These are phyloP conservation scores for Phytophthora hybrid DNA, from an alignment of 352 stramenopile genomes.

Conservation along the genomic window DNA sequence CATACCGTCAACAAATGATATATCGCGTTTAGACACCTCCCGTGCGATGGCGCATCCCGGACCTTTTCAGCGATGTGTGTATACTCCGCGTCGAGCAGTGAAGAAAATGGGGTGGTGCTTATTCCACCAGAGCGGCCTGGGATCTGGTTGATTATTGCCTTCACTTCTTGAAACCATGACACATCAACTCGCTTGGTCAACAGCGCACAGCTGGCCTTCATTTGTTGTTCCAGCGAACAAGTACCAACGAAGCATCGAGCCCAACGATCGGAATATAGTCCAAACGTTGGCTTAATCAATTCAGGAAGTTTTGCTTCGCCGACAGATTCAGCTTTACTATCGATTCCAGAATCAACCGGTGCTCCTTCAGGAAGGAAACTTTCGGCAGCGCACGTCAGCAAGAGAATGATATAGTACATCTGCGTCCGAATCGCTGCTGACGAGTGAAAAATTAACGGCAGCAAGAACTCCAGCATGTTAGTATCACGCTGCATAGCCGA, in stretches of 20 bases:
- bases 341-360: background rate
- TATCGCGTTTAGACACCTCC: constrained; percentile 67
- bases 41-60: constrained; percentile 57
- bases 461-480: constrained; percentile 31
- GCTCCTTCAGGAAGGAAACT: constrained; percentile 37
- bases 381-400: constrained; percentile 64
- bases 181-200: constrained; percentile 24
- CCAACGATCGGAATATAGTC: constrained; percentile 52
- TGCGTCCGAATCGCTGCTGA: constrained; percentile 50
- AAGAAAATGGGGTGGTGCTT: constrained; percentile 2
- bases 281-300: constrained; percentile 51
- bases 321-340: background rate
- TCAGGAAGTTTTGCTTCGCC: constrained; percentile 33
- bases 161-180: constrained; percentile 36
- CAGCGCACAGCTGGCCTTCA: constrained; percentile 17
- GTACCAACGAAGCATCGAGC: constrained; percentile 40
- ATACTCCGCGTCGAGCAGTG: constrained; percentile 32
- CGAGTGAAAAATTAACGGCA: constrained; percentile 55
- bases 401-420: constrained; percentile 69
- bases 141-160: constrained; percentile 12
- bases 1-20: constrained; percentile 63
- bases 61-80: constrained; percentile 40
- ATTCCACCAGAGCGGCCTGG: background rate
- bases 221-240: constrained; percentile 31
- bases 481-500: constrained; percentile 37